Percentiles rank a stretch among this genome's conserved stretches.
Evolutionary conservation across 2,329 filamentous ascomycete genomes (phyloP).

Genomic region (Fusarium goolgardi): DNA sequence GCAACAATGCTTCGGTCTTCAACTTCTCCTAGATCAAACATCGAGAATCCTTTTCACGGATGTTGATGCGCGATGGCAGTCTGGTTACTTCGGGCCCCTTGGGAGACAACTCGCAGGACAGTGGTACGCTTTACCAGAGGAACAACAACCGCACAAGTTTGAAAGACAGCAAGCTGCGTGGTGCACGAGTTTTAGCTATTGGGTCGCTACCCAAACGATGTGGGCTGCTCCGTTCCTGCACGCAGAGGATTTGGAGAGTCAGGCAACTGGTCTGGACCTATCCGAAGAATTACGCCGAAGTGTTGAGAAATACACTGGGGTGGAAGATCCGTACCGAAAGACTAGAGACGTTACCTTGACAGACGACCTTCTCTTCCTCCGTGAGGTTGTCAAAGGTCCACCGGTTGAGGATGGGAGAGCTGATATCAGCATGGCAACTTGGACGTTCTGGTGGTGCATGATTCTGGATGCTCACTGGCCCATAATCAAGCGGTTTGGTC

Average conservation of each 20-base stretch:
- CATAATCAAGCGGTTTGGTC: slow-evolving; percentile 7
- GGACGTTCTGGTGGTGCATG: slow-evolving; percentile 26
- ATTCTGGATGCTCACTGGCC: slow-evolving; percentile 26
- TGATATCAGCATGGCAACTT: not conserved
- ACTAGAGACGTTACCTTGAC: not conserved
- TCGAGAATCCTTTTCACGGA: not conserved
- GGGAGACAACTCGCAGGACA: not conserved
- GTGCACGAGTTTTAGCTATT: not conserved
- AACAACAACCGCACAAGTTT: not conserved
- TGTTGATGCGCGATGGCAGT: slow-evolving; percentile 7
- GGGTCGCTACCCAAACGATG: slow-evolving; percentile 7
- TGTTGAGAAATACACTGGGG: not conserved
- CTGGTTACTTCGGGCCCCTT: not conserved
- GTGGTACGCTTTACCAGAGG: not conserved
- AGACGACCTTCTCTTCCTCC: slow-evolving; percentile 5
- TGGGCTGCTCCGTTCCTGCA: slow-evolving; percentile 20
- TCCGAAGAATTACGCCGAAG: not conserved
- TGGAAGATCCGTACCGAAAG: not conserved
- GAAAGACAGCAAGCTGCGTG: not conserved
- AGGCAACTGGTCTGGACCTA: not conserved
- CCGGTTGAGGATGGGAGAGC: not conserved
- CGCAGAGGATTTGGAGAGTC: slow-evolving; percentile 12
- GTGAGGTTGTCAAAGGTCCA: not conserved
- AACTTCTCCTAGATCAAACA: not conserved
- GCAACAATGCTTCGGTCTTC: slow-evolving; percentile 5